These are phyloP conservation scores for Candida glucosophila DNA, from an alignment of 1,139 yeast species.

Conservation along the genomic window DNA sequence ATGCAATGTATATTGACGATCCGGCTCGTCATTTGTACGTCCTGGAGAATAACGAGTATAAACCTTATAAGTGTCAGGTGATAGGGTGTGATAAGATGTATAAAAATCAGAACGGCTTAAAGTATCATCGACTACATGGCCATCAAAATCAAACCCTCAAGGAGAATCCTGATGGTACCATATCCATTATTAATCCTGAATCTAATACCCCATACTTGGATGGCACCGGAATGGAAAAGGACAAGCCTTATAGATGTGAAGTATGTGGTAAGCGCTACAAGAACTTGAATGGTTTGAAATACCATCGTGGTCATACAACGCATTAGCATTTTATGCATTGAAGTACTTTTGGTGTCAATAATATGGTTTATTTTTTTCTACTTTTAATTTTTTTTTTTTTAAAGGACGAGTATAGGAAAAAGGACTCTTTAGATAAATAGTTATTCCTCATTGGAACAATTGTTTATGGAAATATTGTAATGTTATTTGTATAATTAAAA, in stretches of 20 bases:
- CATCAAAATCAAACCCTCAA: constrained; percentile 92
- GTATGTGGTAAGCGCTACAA: constrained; percentile 97
- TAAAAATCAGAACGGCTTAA: constrained; percentile 94
- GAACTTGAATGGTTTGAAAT: constrained; percentile 90
- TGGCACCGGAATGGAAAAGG: constrained; percentile 90
- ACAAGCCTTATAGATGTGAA: constrained; percentile 96
- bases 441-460: too few relatives aligned
- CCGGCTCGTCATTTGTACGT: constrained; percentile 93
- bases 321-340: constrained; percentile 36
- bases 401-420: too few relatives aligned
- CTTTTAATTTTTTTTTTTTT: constrained; percentile 1
- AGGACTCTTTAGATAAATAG: too few relatives aligned
- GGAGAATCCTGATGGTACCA: constrained; percentile 89
- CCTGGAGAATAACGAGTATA: constrained; percentile 84
- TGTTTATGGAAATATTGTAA: too few relatives aligned
- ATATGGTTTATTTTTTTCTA: constrained; percentile 3
- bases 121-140: constrained; percentile 93
- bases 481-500: too few relatives aligned
- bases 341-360: constrained; percentile 2
- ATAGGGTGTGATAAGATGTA: constrained; percentile 97
- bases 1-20: constrained; percentile 70
- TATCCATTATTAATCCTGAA: constrained; percentile 87
- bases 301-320: constrained; percentile 95
- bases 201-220: constrained; percentile 87
- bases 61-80: constrained; percentile 96